Evolutionary conservation across 1,284 basidiomycete genomes (phyloP), one percentile per base, ranked within the genome.

Genomic region (Phellinidium pouzarii): DNA sequence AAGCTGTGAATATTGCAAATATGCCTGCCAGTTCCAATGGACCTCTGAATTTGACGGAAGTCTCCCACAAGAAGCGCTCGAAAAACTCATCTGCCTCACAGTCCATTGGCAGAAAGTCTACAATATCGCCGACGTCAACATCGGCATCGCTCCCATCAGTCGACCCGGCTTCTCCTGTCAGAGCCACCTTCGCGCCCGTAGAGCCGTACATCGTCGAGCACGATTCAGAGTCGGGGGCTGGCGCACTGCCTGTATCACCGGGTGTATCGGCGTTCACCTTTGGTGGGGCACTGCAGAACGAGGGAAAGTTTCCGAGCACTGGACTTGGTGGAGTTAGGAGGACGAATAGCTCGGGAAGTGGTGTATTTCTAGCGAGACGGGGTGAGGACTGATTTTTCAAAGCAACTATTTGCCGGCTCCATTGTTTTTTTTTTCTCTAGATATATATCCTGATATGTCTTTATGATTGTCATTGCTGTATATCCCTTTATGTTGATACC

Each of bases 81-180:
- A 63, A 59, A 44, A 53, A 61, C 8, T 57, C 57, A 31, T 63
- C 62, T 12, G 62, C 62, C 49, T 58, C 59, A 6, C 65, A 63
- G 20, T 58, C 59, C 19, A 70, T 70, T 44, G 34, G 34, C 1
- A 59, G 58, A 14, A 55, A 60, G 25, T 66, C 64, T 6, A 59
- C 66, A 9, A 66, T 66, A 4, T 61, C 60, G 17, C 59, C 57
- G 23, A 62, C 66, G 6, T 65, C 68, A 2, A 68, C 69, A 56
- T 63, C 65, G n/a, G 44, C 56, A 11, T 69, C 68, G 11, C 29
- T 55, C 11, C 49, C 48, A 3, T 55, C 53, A 8, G 29, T 55
- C 22, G 49, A 50, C 14, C 51, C 53, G 37, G 23, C 27, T 26
- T 25, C 3, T 17, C 40, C 46, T 54, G 37, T 17, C 9, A 22